Evolutionary conservation across 139 green algal genomes (phyloP).

Genomic region (Bryopsis sp.): DNA sequence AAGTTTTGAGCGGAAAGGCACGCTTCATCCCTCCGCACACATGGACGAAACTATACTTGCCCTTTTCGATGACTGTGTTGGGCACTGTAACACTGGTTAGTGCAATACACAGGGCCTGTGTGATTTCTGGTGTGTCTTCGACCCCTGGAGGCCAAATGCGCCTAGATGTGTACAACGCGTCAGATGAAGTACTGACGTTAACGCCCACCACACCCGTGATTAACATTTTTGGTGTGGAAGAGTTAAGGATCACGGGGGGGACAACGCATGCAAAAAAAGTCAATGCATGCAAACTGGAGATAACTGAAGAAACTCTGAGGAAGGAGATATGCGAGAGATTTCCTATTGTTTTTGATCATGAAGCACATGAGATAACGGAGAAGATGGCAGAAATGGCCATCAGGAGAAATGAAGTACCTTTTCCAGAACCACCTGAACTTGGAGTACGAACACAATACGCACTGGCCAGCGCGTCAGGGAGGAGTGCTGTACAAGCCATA

Average conservation of each 20-base stretch:
- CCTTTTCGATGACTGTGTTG: neutral
- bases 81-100: neutral
- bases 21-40: neutral
- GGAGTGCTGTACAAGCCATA: neutral
- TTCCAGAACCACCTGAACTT: neutral
- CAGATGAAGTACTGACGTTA: neutral
- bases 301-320: too few relatives aligned
- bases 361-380: too few relatives aligned
- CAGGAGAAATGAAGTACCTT: too few relatives aligned
- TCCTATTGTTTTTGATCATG: too few relatives aligned
- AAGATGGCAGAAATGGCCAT: too few relatives aligned
- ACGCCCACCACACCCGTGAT: constrained; percentile 3
- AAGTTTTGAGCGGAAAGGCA: constrained; percentile 2
- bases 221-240: neutral
- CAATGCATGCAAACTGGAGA: too few relatives aligned
- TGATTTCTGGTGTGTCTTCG: neutral
- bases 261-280: neutral
- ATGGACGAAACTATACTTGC: neutral
- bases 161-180: constrained; percentile 6
- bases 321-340: too few relatives aligned
- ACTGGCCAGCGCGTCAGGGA: neutral
- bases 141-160: constrained; percentile 4
- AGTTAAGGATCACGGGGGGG: neutral
- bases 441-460: neutral
- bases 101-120: neutral